A percentile compares a stretch with the other conserved stretches of the same genome.
These are phyloP conservation scores for Neurospora tetraspora DNA, from an alignment of 495 filamentous ascomycete species.

Conservation along the genomic window DNA sequence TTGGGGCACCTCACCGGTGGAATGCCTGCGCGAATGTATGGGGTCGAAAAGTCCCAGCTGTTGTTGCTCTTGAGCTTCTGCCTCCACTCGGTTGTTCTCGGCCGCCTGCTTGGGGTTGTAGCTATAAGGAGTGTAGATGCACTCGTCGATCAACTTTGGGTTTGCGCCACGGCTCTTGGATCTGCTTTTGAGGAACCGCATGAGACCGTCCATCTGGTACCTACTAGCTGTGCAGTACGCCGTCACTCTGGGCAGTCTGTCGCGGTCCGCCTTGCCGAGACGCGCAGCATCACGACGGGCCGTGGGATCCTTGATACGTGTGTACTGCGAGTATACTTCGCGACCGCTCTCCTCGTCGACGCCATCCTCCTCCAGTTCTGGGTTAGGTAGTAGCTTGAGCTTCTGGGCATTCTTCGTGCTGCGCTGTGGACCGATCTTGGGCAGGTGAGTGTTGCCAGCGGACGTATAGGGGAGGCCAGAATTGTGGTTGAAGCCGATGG, in stretches of 20 bases:
- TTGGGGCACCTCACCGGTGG: constrained; percentile 13
- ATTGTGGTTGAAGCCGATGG: neutral
- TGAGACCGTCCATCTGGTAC: constrained; percentile 77
- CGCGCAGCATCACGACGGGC: constrained; percentile 87
- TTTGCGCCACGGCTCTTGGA: constrained; percentile 62
- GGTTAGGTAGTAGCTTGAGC: constrained; percentile 85
- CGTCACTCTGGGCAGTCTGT: constrained; percentile 78
- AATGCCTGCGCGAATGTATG: constrained; percentile 45
- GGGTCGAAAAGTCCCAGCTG: constrained; percentile 40
- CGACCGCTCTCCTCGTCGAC: constrained; percentile 81
- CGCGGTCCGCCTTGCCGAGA: constrained; percentile 86
- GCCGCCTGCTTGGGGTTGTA: constrained; percentile 41
- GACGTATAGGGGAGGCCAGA: constrained; percentile 40
- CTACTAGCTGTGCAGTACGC: constrained; percentile 91
- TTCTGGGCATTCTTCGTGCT: constrained; percentile 95
- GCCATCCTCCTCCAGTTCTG: constrained; percentile 66
- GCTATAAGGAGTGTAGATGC: constrained; percentile 86
- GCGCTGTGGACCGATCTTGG: constrained; percentile 89
- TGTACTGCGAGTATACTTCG: constrained; percentile 91
- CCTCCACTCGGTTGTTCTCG: constrained; percentile 4
- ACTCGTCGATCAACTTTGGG: constrained; percentile 91
- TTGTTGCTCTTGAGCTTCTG: constrained; percentile 16
- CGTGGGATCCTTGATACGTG: constrained; percentile 90
- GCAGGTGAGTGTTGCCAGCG: constrained; percentile 31
- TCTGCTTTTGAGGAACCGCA: constrained; percentile 80